phyloP scores from a whole-genome alignment of 2,329 filamentous ascomycete species.

The Ceratocystis lukuohia region DNA sequence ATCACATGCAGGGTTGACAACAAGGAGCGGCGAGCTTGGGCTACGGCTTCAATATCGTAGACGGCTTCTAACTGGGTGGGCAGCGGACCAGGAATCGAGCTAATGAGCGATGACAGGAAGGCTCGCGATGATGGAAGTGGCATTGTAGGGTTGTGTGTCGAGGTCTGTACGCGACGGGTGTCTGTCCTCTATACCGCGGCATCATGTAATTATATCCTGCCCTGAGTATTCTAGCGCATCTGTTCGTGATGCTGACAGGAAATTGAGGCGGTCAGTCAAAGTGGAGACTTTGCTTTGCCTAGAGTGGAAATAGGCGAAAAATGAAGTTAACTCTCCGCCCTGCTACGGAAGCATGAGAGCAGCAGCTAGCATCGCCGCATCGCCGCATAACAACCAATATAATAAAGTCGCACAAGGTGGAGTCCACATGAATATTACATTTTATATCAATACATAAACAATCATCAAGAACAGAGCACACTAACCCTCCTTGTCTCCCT shows the following conservation, averaged over 20 bases:
- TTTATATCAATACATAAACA: background rate
- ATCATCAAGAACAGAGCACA: background rate
- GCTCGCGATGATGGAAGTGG: constrained; percentile 11
- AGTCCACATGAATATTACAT: too few species aligned
- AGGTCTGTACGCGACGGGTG: background rate
- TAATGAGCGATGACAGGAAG: constrained; percentile 12
- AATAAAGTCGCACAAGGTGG: background rate
- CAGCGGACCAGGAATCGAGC: background rate
- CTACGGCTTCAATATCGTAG: background rate
- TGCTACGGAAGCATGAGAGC: too few species aligned
- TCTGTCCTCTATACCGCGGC: background rate
- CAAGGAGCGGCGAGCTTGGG: constrained; percentile 26
- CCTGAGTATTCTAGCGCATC: background rate
- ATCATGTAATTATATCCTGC: background rate
- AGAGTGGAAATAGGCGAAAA: background rate
- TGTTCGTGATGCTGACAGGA: background rate
- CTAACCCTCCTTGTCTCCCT: background rate
- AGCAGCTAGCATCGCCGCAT: too few species aligned
- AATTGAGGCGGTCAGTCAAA: background rate
- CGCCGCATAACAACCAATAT: background rate
- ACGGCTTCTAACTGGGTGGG: background rate
- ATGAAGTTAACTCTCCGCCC: background rate
- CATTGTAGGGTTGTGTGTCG: constrained; percentile 18
- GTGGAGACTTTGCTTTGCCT: background rate
- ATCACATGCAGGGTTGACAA: constrained; percentile 75